These are phyloP conservation scores for Penicillium malachiteum DNA, from an alignment of 495 filamentous ascomycete species.

Conservation along the genomic window DNA sequence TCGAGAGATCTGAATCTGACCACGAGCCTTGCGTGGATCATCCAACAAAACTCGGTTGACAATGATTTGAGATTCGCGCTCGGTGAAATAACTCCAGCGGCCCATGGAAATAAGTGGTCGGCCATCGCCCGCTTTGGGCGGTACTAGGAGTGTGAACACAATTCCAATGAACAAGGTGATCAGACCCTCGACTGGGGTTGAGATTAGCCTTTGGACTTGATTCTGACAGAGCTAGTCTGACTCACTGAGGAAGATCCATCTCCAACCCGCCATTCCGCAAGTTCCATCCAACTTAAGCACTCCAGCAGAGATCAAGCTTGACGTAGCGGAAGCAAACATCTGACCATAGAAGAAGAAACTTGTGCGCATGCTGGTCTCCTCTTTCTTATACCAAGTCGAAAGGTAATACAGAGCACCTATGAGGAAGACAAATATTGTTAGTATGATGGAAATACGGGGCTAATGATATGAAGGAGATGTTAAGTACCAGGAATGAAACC, in stretches of 20 bases:
- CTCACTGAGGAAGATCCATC: slow-evolving; percentile 59
- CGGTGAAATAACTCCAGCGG: slow-evolving; percentile 43
- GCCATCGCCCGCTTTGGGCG: slow-evolving; percentile 39
- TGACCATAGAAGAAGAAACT: slow-evolving; percentile 56
- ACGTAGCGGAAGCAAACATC: slow-evolving; percentile 51
- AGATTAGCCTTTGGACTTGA: too few species aligned
- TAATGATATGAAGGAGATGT: slow-evolving; percentile 17
- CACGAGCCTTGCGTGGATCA: slow-evolving; percentile 41
- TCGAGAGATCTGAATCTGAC: slow-evolving; percentile 41
- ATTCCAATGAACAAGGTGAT: slow-evolving; percentile 53
- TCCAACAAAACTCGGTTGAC: slow-evolving; percentile 41
- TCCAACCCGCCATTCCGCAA: slow-evolving; percentile 54
- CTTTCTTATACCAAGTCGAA: slow-evolving; percentile 59
- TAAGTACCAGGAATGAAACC: slow-evolving; percentile 56
- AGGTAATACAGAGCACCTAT: slow-evolving; percentile 57
- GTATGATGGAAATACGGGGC: slow-evolving; percentile 19
- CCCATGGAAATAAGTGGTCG: slow-evolving; percentile 43
- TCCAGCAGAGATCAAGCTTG: slow-evolving; percentile 52
- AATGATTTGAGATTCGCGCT: slow-evolving; percentile 44
- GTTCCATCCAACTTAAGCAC: slow-evolving; percentile 51
- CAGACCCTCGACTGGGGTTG: slow-evolving; percentile 46
- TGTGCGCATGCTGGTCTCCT: slow-evolving; percentile 55
- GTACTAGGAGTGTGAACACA: slow-evolving; percentile 50
- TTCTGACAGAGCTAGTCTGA: neutral
- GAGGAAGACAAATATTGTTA: neutral